Conservation (phyloP, 179 eudicot species). For the Carnegiea gigantea region DNA sequence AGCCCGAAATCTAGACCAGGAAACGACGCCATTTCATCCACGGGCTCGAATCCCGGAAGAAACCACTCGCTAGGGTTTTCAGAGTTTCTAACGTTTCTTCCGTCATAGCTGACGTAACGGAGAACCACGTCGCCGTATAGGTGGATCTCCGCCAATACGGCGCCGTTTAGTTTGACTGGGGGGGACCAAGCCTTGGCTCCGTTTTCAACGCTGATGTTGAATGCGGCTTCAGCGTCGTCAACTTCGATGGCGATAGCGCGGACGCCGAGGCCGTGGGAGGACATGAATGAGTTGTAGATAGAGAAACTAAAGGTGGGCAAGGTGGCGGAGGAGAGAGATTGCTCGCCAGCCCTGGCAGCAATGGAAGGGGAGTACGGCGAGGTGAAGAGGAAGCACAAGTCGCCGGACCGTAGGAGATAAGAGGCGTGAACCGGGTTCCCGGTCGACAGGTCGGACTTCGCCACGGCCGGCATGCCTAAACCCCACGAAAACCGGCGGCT, state of each 20-base stretch:
- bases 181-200: constrained; percentile 55
- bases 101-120: constrained; percentile 55
- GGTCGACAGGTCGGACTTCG: constrained; percentile 88
- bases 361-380: constrained; percentile 73
- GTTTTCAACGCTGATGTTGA: constrained; percentile 44
- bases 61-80: constrained; percentile 28
- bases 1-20: constrained; percentile 63
- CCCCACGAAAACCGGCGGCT: constrained; percentile 81
- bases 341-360: constrained; percentile 11
- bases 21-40: constrained; percentile 35
- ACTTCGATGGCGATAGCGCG: constrained; percentile 75
- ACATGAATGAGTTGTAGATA: constrained; percentile 35
- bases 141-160: constrained; percentile 57
- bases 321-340: constrained; percentile 31
- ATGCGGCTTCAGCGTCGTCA: constrained; percentile 53
- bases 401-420: constrained; percentile 63
- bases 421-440: constrained; percentile 80
- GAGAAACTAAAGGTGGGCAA: constrained; percentile 48
- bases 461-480: constrained; percentile 74
- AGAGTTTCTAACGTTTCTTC: neutral
- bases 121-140: constrained; percentile 80
- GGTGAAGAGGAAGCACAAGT: constrained; percentile 55
- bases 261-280: constrained; percentile 75
- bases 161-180: constrained; percentile 38
- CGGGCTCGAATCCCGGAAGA: constrained; percentile 63